Evolutionary conservation across 441 rosid species (phyloP), one percentile per base, ranked within the genome.

Genomic region (Gossypium trilobum): DNA sequence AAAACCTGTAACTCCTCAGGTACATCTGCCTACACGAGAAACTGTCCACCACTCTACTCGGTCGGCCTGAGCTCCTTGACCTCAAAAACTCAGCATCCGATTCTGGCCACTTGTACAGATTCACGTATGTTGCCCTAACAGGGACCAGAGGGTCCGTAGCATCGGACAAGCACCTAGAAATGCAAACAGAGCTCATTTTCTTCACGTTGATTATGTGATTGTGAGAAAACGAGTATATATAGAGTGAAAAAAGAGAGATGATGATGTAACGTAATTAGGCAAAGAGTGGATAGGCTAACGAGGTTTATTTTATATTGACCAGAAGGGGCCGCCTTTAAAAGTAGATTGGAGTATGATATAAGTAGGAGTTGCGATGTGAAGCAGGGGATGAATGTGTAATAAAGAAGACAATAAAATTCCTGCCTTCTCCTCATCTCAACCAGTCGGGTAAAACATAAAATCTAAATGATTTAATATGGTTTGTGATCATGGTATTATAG

Each of bases 81-180:
- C 89, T 85, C 20, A 88, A 86, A 33, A 93, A 88, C 87, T 93
- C 98, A 0, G 87, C 89, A 55, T 93, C 96, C 3, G 97, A 88
- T 62, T 93, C 97, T 19, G 98, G 94, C 97, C 97, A 91, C 84
- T 87, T 89, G 82, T 91, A 82, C 71, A 93, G 97, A 82, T 88
- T 93, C 4, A 88, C 85, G 75, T 91, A 93, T 4, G 89, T 86
- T 68, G 96, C 87, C 11, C 96, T 86, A 5, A 88, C 87, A 0
- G 94, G 93, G 50, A 83, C 70, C 19, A 91, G 88, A 2, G 93
- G 87, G 78, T 91, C 89, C 17, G 86, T 81, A 27, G 94, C 75
- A 52, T 93, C 98, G 51, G 85, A 81, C 72, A 89, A 82, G 72
- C 98, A 93, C 72, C 80, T 87, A 2, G 97, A 86, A 81, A 93